Evolutionary conservation across 2,329 filamentous ascomycete species (phyloP).

Genomic region (Fusarium sp.): DNA sequence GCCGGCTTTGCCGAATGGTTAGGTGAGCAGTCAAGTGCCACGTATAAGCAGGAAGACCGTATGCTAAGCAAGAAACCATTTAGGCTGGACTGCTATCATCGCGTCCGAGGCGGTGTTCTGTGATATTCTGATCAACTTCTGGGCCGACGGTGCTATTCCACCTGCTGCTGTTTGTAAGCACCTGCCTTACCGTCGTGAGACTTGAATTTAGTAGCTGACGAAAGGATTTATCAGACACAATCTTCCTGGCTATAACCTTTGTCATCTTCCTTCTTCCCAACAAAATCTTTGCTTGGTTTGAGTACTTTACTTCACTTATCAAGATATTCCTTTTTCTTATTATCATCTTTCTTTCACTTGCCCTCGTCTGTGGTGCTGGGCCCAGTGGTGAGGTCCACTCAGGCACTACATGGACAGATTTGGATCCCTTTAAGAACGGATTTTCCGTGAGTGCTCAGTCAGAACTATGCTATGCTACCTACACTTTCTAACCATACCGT

Average conservation of each 20-base stretch:
- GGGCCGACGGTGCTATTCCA: slow-evolving; percentile 31
- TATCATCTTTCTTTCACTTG: slow-evolving; percentile 32
- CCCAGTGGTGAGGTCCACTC: slow-evolving; percentile 19
- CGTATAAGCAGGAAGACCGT: too few species aligned
- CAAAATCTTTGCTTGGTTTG: slow-evolving; percentile 36
- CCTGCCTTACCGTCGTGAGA: background rate
- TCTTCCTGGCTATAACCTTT: slow-evolving; percentile 31
- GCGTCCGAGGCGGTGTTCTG: slow-evolving; percentile 39
- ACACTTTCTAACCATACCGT: fast-evolving
- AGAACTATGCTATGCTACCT: too few species aligned
- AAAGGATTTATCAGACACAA: background rate
- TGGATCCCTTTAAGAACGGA: slow-evolving; percentile 28
- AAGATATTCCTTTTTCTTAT: slow-evolving; percentile 40
- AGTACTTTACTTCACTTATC: slow-evolving; percentile 38
- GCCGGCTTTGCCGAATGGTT: slow-evolving; percentile 46
- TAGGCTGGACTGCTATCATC: slow-evolving; percentile 40
- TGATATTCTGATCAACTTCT: slow-evolving; percentile 26
- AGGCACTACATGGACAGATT: slow-evolving; percentile 28
- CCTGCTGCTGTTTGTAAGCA: slow-evolving; percentile 16
- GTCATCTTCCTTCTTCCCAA: slow-evolving; percentile 39
- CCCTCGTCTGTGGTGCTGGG: slow-evolving; percentile 28
- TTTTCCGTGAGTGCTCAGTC: slow-evolving; percentile 20
- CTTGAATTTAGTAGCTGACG: background rate
- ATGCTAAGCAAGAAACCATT: too few species aligned
- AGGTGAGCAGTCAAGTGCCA: slow-evolving; percentile 10